Base-by-base conservation (phyloP, 2,329 filamentous ascomycete species). In the Calonectria fujianensis region DNA sequence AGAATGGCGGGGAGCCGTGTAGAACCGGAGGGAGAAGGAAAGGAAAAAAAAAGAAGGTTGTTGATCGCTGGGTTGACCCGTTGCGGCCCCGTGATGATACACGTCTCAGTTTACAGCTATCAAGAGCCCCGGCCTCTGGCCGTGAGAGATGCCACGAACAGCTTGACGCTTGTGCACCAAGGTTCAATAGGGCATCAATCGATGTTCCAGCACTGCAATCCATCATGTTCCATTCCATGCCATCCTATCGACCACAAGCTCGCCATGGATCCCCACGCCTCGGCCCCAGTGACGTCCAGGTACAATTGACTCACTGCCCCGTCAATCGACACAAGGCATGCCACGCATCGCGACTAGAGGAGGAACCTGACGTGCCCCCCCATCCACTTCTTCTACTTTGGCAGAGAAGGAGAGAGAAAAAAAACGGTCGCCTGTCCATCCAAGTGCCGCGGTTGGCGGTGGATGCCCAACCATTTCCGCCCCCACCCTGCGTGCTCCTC, bases 301-400 rank as follows among this genome's bases (percentile, higher is more conserved):
- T 52, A 69, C 66, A 61, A 61, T 54, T 69, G 67, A 69, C 67
- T 69, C 67, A 69, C 52, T 61, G 37, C 29, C 39, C 64, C 66
- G 16, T 61, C 65, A 9, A 61, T 69, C 67, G 52, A 69, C 67
- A 69, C 67, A 69, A 31, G 10, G 69, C 69, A 37, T 70, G 69
- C 69, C 69, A 70, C 69, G 69, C 69, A 70, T 70, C 69, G 64
- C 31, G 39, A 37, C 45, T 52, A 37, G 35, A 65, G 61, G 61
- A 45, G 14, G 64, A 67, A 50, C n/a, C 64, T 48, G 41, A 67
- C 66, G 51, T 69, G 51, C 64, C 48, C 39, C 45, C 50, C 39
- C n/a, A 54, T 54, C 51, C 51, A 54, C 32, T 35, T 35, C 20
- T 18, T 32, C 61, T 8, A 10, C 37, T 45, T 27, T 64, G 20